Base-by-base conservation (phyloP, 495 filamentous ascomycete species). In the Aspergillus bridgeri region DNA sequence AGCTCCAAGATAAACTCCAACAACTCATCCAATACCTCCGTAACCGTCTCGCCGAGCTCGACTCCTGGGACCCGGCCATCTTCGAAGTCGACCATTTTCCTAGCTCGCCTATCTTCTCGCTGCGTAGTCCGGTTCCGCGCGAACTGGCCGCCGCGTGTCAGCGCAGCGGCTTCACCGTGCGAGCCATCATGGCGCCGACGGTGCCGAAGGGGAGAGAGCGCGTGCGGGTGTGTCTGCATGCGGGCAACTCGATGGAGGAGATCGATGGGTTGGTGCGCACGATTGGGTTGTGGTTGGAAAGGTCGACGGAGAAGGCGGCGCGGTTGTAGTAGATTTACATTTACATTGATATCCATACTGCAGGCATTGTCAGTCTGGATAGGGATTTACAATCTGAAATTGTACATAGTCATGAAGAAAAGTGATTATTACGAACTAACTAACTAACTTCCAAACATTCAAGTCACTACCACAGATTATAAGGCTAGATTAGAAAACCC, bases 191-290 rank as follows among this genome's bases (percentile, higher is more conserved):
- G 71, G 65, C 75, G 44, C 79, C 81, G 0, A 75, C 76, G 0
- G 72, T 83, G 3, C 78, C 80, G 0, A 70, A 69, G 17, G 78
- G 78, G 5, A 69, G 69, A 58, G 74, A 77, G 44, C 72, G 80
- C 1, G 74, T 83, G n/a, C 65, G 80, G 6, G 69, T 83, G 2
- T 78, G 78, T 57, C 61, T 81, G 55, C 80, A 83, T 65, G 72
- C 78, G 0, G 72, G 67, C 1, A 81, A 83, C 59, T 78, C 79
- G 6, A 63, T 74, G 29, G 65, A 68, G 21, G 69, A 82, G 47
- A 70, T 81, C n/a, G 76, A 82, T 42, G 63, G 60, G 2, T 58
- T 81, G 19, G 69, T 74, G 1, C 62, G 51, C n/a, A 64, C 62
- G 0, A 75, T 82, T 44, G 67, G 69, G 51, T 56, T 48, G 6